Percentiles rank a stretch among this genome's conserved stretches.
Evolutionary conservation across 176 grass and related monocot species (phyloP).

Genomic region (Melocanna baccifera): DNA sequence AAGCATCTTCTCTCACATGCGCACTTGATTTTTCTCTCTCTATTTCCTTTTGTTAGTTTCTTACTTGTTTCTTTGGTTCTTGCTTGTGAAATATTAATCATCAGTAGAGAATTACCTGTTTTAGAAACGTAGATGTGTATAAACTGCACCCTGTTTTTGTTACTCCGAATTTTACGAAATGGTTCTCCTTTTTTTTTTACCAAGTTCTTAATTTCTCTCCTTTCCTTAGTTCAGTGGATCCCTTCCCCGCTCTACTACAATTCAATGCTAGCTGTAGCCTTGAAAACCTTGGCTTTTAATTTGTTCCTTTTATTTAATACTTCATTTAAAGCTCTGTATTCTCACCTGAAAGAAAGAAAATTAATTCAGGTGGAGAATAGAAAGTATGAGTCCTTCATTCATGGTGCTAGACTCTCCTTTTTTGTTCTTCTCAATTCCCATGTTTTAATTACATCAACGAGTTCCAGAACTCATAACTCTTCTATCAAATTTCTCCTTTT

Average conservation of each 20-base stretch:
- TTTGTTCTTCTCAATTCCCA: constrained; percentile 17
- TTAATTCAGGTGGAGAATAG: constrained; percentile 52
- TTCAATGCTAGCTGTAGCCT: too few relatives aligned
- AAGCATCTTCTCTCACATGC: constrained; percentile 48
- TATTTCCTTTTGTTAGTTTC: constrained; percentile 9
- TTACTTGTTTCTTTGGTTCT: constrained; percentile 25
- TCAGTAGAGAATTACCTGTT: constrained; percentile 3
- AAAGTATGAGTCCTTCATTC: constrained; percentile 14
- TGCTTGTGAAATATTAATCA: constrained; percentile 2
- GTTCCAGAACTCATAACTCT: constrained; percentile 2
- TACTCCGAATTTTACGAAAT: constrained; percentile 21
- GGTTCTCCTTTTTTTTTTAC: constrained; percentile 9
- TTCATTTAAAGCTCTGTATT: constrained; percentile 56
- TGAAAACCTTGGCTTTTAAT: constrained; percentile 33
- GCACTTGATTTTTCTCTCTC: constrained; percentile 14
- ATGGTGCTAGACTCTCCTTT: background rate
- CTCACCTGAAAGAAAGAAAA: constrained; percentile 34
- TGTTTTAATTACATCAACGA: constrained; percentile 4
- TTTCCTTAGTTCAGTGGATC: constrained; percentile 30
- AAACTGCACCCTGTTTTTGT: constrained; percentile 14
- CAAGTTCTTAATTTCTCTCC: background rate
- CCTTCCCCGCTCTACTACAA: constrained; percentile 23
- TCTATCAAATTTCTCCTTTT: background rate
- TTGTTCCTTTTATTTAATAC: constrained; percentile 37
- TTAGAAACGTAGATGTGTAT: constrained; percentile 12